Evolutionary conservation across 257 asterid genomes (phyloP).

Genomic region (Henckelia pumila): DNA sequence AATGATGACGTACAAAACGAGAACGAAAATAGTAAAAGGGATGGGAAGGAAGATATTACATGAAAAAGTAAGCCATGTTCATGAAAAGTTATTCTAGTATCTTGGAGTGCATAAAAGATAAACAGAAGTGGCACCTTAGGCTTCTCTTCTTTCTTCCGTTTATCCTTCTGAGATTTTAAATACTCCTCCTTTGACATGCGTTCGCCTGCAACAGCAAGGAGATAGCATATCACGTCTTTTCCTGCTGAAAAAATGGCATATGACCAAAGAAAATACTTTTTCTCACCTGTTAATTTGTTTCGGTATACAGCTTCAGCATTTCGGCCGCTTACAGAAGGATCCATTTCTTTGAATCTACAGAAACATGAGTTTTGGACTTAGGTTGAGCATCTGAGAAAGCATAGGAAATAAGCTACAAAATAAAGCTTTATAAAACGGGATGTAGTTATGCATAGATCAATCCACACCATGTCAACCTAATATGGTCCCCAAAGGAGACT

Average conservation of each 20-base stretch:
- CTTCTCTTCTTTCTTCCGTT: constrained; percentile 57
- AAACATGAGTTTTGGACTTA: constrained; percentile 6
- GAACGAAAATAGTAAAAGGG: not conserved
- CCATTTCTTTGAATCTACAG: constrained; percentile 71
- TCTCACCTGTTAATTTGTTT: constrained; percentile 70
- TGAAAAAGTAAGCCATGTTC: not conserved
- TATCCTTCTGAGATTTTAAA: constrained; percentile 55
- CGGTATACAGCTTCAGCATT: constrained; percentile 81
- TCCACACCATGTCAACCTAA: constrained; percentile 4
- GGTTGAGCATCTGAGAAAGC: constrained; percentile 18
- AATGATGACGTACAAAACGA: not conserved
- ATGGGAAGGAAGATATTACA: not conserved
- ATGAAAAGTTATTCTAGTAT: not conserved
- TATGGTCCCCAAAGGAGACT: constrained; percentile 7
- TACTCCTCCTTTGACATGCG: constrained; percentile 82
- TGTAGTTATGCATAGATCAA: constrained; percentile 6
- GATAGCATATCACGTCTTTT: constrained; percentile 12
- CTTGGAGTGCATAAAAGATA: constrained; percentile 9
- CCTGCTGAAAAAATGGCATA: constrained; percentile 16
- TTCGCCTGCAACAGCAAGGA: constrained; percentile 50
- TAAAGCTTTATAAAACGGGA: constrained; percentile 10
- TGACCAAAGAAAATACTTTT: not conserved
- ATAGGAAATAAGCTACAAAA: not conserved
- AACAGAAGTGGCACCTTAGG: constrained; percentile 62
- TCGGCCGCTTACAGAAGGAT: constrained; percentile 73